These are phyloP conservation scores for Saprolegnia parasitica DNA, from an alignment of 352 stramenopile species.

Conservation along the genomic window DNA sequence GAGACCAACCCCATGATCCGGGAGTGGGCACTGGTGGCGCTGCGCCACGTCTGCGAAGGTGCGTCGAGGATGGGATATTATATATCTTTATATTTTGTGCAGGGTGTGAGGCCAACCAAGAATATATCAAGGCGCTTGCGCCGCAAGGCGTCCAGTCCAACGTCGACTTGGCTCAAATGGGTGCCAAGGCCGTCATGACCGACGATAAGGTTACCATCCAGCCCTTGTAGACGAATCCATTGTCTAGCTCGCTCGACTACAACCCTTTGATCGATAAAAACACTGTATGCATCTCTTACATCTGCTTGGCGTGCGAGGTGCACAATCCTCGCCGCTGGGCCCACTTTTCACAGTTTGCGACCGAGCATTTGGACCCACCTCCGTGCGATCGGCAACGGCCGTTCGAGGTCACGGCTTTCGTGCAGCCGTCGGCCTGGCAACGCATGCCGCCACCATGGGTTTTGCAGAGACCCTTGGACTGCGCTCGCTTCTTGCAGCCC, in stretches of 20 bases:
- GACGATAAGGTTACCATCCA: slow-evolving; percentile 32
- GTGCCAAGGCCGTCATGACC: slow-evolving; percentile 11
- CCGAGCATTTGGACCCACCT: slow-evolving; percentile 48
- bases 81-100: background rate
- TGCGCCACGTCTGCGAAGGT: slow-evolving; percentile 86
- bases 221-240: slow-evolving; percentile 13
- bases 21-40: slow-evolving; percentile 84
- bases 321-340: slow-evolving; percentile 75
- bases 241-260: too few relatives aligned
- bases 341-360: slow-evolving; percentile 50
- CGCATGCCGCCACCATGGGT: slow-evolving; percentile 25
- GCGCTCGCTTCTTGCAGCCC: slow-evolving; percentile 9
- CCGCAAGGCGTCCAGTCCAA: slow-evolving; percentile 47
- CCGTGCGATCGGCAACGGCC: slow-evolving; percentile 52
- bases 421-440: slow-evolving; percentile 18
- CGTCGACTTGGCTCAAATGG: slow-evolving; percentile 20
- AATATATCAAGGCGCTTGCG: slow-evolving; percentile 56
- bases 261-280: too few relatives aligned
- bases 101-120: slow-evolving; percentile 61
- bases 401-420: slow-evolving; percentile 13
- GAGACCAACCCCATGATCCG: slow-evolving; percentile 81
- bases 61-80: slow-evolving; percentile 9
- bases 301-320: slow-evolving; percentile 46
- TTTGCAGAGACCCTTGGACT: slow-evolving; percentile 25
- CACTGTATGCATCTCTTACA: background rate